Base-by-base conservation (phyloP, 176 grass and related monocot species). In the Oryza nivara region DNA sequence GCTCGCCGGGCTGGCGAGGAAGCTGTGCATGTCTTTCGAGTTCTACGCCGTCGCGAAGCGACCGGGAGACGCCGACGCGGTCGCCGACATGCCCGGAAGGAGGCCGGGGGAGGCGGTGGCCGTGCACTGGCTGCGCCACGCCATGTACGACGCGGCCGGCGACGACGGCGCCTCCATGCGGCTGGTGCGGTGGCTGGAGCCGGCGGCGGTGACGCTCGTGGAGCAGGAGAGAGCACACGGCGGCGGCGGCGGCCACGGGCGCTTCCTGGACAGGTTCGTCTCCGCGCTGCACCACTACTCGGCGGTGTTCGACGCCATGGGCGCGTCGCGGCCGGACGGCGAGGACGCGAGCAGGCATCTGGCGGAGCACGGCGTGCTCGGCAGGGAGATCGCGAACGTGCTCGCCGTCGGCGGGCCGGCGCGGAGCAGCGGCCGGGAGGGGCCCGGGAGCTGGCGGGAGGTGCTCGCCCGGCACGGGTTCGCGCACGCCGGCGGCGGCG, bases 241-340 rank as follows among this genome's bases (percentile, higher is more conserved):
- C 67, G 16, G 0, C 7, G 74, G 17, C 0, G 58, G 16, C 8
- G 77, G 44, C 9, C 26, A n/a, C 40, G 83, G 89, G 15, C 46
- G 75, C 16, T 94, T 94, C 49, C 77, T 91, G n/a, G 92, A 85
- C 69, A 80, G 92, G 9, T 94, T 94, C 73, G 84, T 91, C 35
- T 75, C 72, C 20, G 76, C 84, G 51, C 81, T 94, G 67, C 89
- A 87, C 72, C 82, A 91, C 84, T 94, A 89, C 86, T 89, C 89
- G 15, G 75, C 73, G 46, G 11, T 94, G 73, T 91, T 94, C 80
- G 89, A 94, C 68, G 70, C 86, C 6, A 0, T 94, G 81, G 89
- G 89, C 4, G 83, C 64, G 63, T 81, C 89, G 68, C 74, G 80
- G 76, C 68, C 84, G 73, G 60, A 30, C 49, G 72, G 26, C 26